phyloP scores from a whole-genome alignment of 176 grass and related monocot genomes.

The Panicum miliaceum region DNA sequence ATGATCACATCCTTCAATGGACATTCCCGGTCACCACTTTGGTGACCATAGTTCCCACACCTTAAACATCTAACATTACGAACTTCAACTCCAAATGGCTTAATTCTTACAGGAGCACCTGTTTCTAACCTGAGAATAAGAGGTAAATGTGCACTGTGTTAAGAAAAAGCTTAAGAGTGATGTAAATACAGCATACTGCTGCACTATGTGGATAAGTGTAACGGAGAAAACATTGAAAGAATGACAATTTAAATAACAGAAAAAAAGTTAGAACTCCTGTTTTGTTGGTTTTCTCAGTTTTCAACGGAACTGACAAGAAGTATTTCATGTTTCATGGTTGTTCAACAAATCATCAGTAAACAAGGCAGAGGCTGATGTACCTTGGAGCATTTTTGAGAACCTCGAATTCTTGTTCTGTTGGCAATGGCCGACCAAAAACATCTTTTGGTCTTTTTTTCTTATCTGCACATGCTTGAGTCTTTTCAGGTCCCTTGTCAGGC shows the following conservation, averaged over 20 bases:
- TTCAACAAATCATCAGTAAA: conserved; percentile 23
- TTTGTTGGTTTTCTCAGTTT: conserved; percentile 5
- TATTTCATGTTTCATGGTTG: background rate
- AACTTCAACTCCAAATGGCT: conserved; percentile 94
- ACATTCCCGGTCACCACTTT: conserved; percentile 95
- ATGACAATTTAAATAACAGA: background rate
- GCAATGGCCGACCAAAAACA: conserved; percentile 81
- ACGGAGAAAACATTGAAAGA: background rate
- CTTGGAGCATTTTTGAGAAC: conserved; percentile 96
- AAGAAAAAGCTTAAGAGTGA: conserved; percentile 1
- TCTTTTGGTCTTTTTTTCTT: conserved; percentile 91
- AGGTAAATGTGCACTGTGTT: background rate
- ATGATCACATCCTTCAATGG: conserved; percentile 93
- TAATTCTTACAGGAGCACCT: conserved; percentile 79
- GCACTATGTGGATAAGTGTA: background rate
- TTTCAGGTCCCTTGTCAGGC: conserved; percentile 49
- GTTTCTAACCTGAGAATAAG: conserved; percentile 72
- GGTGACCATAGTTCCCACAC: conserved; percentile 84
- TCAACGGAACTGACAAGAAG: background rate
- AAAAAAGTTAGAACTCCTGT: background rate
- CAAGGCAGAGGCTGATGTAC: conserved; percentile 35
- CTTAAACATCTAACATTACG: conserved; percentile 95
- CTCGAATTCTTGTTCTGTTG: conserved; percentile 98
- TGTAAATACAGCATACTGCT: background rate
- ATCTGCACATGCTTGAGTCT: conserved; percentile 46